Base-by-base conservation (phyloP, 257 asterid genomes). In the Paraleonurus japonicus region DNA sequence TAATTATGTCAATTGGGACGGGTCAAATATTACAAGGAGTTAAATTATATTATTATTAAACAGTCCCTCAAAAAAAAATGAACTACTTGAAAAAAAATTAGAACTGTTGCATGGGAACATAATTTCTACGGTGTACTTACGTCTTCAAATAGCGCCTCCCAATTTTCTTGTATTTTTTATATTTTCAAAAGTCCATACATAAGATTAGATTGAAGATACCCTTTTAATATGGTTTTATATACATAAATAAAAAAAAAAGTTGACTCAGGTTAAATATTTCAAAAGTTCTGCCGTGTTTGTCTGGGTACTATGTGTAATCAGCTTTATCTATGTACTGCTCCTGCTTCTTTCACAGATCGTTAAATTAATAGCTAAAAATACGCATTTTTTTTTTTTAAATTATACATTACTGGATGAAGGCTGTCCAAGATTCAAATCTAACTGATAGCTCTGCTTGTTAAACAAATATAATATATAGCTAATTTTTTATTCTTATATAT, bases 391-490 rank as follows among this genome's bases (percentile, higher is more conserved):
- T 10, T 13, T 61, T 41, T 66, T 3, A 26, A 39, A 13, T 19
- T 23, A 32, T 15, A 59, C 39, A 67, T 67, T 15, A 19, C 16
- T 53, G 43, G 50, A 48, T 23, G 27, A 51, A 50, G 11, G 61
- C 61, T 39, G 61, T 69, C 39, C 13, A 53, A 27, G 17, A 69
- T 76, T 76, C 80, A 76, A 69, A 69, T 39, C 62, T 20, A 61
- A 68, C 60, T 50, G 28, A 33, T 68, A 8, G 19, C 9, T 30
- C 23, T 60, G 19, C 61, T 53, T 26, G 19, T 24, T 51, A 9
- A 35, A 35, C 0, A 7, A 30, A 24, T 10, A 53, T 24, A 33
- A 3, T 22, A 23, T 9, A 41, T 33, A 7, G 11, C 0, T 2
- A 16, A 62, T 30, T 37, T 23, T n/a, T 17, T 48, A 33, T 4